Evolutionary conservation across 805 yeast species (phyloP).

Genomic region (Kodamaea hsintzibuensis): DNA sequence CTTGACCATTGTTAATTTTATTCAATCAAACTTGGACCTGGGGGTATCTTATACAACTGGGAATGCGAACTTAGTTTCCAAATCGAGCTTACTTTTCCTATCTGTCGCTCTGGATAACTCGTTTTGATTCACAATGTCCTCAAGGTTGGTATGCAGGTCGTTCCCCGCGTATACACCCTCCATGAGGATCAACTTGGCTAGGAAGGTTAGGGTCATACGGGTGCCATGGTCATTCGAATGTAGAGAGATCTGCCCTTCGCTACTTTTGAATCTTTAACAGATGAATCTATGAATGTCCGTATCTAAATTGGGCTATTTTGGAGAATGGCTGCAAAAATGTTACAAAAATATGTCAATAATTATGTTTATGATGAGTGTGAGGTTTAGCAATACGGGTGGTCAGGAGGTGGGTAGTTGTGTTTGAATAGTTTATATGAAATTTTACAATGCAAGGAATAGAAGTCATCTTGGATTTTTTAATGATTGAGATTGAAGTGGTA

Average conservation of each 20-base stretch:
- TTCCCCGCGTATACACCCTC: neutral
- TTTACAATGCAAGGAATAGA: no score
- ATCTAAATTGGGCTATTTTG: neutral
- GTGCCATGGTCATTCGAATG: no score
- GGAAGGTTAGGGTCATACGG: no score
- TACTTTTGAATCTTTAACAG: no score
- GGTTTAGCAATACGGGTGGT: no score
- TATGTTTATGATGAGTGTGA: neutral
- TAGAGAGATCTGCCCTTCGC: no score
- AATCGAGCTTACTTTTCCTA: neutral
- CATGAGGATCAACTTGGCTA: no score
- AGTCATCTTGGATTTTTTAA: no score
- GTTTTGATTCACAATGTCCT: neutral
- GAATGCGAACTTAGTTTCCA: neutral
- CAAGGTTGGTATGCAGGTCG: neutral
- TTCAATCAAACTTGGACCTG: neutral
- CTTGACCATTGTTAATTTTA: conserved; percentile 9
- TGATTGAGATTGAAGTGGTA: no score
- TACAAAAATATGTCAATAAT: neutral
- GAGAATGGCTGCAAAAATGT: neutral
- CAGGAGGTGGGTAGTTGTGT: no score
- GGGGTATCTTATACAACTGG: neutral
- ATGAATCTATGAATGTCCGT: no score
- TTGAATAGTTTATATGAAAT: no score
- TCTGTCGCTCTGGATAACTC: neutral